Conservation (phyloP, 352 stramenopile species). For the Globisporangium splendens region DNA sequence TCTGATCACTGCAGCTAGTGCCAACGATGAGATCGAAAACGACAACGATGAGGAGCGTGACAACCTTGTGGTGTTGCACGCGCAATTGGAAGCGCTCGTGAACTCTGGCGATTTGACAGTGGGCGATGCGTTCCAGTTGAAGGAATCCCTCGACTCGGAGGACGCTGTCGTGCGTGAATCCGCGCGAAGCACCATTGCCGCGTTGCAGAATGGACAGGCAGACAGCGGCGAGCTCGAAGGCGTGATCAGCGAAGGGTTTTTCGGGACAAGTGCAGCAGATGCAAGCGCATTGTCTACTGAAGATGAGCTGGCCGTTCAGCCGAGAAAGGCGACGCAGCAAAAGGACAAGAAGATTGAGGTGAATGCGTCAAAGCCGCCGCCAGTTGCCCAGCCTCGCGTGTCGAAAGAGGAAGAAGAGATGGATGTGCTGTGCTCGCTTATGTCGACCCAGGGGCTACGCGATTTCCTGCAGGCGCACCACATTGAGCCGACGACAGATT, state of each 20-base stretch:
- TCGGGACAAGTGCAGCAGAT: conserved; percentile 10
- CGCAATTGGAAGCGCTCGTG: conserved; percentile 76
- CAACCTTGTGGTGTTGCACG: conserved; percentile 50
- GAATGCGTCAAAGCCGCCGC: neutral
- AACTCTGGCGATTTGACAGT: conserved; percentile 56
- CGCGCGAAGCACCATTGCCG: conserved; percentile 55
- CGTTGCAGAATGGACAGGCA: conserved; percentile 51
- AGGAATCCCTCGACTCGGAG: conserved; percentile 52
- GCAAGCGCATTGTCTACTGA: neutral
- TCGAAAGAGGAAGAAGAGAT: conserved; percentile 42
- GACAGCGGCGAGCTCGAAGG: conserved; percentile 24
- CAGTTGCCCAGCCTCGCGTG: conserved; percentile 4
- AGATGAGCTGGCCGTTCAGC: neutral
- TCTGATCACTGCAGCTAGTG: neutral
- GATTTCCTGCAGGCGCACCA: conserved; percentile 59
- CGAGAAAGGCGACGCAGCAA: neutral
- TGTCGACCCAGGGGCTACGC: conserved; percentile 72
- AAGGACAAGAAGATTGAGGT: conserved; percentile 16
- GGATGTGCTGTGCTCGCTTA: conserved; percentile 76
- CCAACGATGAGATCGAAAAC: neutral
- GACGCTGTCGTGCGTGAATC: conserved; percentile 41
- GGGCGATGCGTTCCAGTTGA: conserved; percentile 70
- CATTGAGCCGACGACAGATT: conserved; percentile 32
- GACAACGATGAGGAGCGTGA: conserved; percentile 5
- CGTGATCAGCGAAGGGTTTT: conserved; percentile 35